Evolutionary conservation across 805 yeast species (phyloP).

Genomic region (Pichia cabralensis): DNA sequence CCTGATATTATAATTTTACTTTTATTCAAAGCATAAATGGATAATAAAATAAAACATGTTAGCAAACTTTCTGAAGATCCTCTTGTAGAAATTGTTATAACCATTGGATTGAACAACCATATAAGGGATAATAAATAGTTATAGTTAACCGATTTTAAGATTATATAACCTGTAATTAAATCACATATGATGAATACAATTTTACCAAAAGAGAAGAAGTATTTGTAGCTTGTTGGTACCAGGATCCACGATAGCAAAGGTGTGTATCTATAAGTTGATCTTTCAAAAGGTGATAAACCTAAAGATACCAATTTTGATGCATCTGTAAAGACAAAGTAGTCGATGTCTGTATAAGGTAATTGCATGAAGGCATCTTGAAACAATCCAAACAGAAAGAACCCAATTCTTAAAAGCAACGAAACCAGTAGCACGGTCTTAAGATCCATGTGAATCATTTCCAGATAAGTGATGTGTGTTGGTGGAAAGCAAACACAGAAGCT

Average conservation of each 20-base stretch:
- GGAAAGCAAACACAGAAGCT: no score
- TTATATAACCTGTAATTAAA: constrained; percentile 64
- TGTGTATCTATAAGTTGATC: constrained; percentile 91
- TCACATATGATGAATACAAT: constrained; percentile 68
- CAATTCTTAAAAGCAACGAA: constrained; percentile 36
- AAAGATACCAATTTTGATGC: constrained; percentile 64
- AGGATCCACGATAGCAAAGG: constrained; percentile 82
- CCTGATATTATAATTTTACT: constrained; percentile 26
- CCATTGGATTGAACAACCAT: constrained; percentile 95
- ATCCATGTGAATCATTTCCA: not conserved
- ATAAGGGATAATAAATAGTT: constrained; percentile 23
- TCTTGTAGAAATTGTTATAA: constrained; percentile 80
- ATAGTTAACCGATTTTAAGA: constrained; percentile 22
- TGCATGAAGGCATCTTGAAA: constrained; percentile 77
- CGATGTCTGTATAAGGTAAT: constrained; percentile 88
- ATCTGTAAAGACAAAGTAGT: constrained; percentile 88
- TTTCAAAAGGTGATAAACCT: constrained; percentile 57
- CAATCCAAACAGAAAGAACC: constrained; percentile 65
- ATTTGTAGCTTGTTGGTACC: constrained; percentile 44
- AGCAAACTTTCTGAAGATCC: constrained; percentile 90
- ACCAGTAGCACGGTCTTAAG: constrained; percentile 9
- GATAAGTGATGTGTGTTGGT: no score
- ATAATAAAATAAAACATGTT: constrained; percentile 61
- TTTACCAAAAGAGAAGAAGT: constrained; percentile 68
- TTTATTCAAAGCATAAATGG: constrained; percentile 35